These are phyloP conservation scores for Diplotaxis tenuifolia DNA, from an alignment of 345 rosid species.

Conservation along the genomic window DNA sequence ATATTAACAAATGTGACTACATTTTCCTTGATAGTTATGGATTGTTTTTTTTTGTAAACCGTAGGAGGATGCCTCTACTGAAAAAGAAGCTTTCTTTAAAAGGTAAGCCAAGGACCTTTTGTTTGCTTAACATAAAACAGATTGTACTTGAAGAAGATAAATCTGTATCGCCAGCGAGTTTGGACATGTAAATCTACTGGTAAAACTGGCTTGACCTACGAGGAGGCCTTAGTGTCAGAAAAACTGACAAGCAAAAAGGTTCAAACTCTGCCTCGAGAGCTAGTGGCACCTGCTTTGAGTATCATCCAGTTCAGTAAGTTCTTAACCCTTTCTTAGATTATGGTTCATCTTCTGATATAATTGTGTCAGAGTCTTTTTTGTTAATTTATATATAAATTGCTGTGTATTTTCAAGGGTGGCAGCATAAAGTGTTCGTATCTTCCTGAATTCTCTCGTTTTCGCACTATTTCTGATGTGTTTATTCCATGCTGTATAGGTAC, in stretches of 20 bases:
- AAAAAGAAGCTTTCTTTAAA: no score
- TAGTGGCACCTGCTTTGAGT: constrained; percentile 61
- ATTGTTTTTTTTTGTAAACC: neutral
- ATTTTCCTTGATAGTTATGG: neutral
- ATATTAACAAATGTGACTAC: neutral
- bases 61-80: neutral
- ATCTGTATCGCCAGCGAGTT: constrained; percentile 73
- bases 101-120: no score
- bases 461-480: constrained; percentile 10
- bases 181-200: constrained; percentile 91
- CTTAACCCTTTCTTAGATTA: constrained; percentile 3
- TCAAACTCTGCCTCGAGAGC: constrained; percentile 69
- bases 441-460: neutral
- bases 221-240: constrained; percentile 93
- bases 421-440: no score
- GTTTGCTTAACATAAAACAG: constrained; percentile 52
- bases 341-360: constrained; percentile 13
- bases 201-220: constrained; percentile 78
- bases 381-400: no score
- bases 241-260: constrained; percentile 63
- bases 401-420: no score
- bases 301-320: constrained; percentile 82
- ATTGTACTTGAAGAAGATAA: constrained; percentile 66
- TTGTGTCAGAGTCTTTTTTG: neutral
- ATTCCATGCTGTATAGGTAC: constrained; percentile 54